Base-by-base conservation (phyloP, 225 moss, liverwort and hornwort genomes). In the Pseudisothecium myosuroides region DNA sequence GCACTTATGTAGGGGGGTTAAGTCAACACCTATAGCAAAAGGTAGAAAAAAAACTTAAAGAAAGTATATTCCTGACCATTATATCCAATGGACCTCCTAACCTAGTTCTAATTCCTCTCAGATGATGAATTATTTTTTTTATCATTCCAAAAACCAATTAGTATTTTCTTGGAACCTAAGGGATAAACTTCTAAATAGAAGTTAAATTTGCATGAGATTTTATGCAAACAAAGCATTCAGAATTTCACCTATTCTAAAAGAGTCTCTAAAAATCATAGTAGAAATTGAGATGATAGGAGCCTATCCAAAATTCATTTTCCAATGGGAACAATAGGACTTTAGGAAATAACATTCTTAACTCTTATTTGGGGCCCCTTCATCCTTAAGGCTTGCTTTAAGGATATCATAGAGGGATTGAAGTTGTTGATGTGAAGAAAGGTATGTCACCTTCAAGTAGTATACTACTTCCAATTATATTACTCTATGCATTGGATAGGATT, bases 201-300 rank as follows among this genome's bases (percentile, higher is more conserved):
- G n/a, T 68, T 4, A 2, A 7, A 68, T 68, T n/a, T n/a, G 22
- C 2, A n/a, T 13, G 7, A 68, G n/a, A n/a, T n/a, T 22, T 4
- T 7, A n/a, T n/a, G 22, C 21, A 68, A 12, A 23, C 0, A 0
- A n/a, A 68, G n/a, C 13, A n/a, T 7, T 68, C 0, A 0, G 1
- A 68, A 68, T 68, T 68, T 0, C 1, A 3, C 7, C 2, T n/a
- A 4, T 21, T 2, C 11, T 3, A 20, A 21, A 37, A 37, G 21
- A 37, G 6, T 21, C 37, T 37, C 5, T 2, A n/a, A n/a, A 68
- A 67, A n/a, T 22, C 7, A 7, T 7, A n/a, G 4, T n/a, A 12
- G 4, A 22, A n/a, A 22, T 68, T n/a, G 22, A n/a, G 4, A 7
- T 6, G 6, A 37, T 22, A 22, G 13, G 2, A n/a, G 2, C n/a